Base-by-base conservation (phyloP, 2,329 filamentous ascomycete species). In the Cercospora janseana region DNA sequence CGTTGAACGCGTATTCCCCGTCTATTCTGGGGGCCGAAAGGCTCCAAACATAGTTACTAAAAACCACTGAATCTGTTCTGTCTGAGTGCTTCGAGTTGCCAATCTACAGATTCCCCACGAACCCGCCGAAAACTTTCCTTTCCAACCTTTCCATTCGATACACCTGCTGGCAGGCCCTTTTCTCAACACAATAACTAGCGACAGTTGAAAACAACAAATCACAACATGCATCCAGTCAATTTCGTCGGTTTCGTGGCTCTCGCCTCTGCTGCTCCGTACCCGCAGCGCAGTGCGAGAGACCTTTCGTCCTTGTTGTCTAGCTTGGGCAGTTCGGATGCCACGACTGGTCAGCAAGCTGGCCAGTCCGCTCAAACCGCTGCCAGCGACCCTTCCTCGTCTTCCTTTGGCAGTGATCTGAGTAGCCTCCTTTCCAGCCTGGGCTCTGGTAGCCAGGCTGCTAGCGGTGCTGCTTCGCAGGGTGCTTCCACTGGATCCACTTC, bases 231-330 rank as follows among this genome's bases (percentile, higher is more conserved):
- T 38, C 24, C 34, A 18, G 24, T 38, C 24, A 18, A 38, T 38
- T 38, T 38, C 18, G 34, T 21, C 20, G 34, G 34, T 13, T 20
- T 38, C 16, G 34, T 38, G 34, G 34, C 34, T 23, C 34, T 38
- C 18, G 34, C 34, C 34, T 38, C 34, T 38, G 34, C 34, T 38
- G 34, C 24, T 7, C 34, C 34, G 16, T 21, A 21, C 34, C 34
- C 34, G 18, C 34, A 38, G 34, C n/a, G 34, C 34, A 38, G 34
- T 20, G 20, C 18, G 12, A 21, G 34, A 18, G 34, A 37, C 13
- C 34, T 21, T 10, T 7, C 18, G 16, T 37, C 31, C 20, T 34
- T 18, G 13, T 13, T 18, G 20, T 34, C 34, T 20, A 37, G 34
- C 16, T 20, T 20, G 9, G 34, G 34, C 16, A n/a, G 16, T 37